Base-by-base conservation (phyloP, 2,329 filamentous ascomycete genomes). In the Aspergillus neoniger region DNA sequence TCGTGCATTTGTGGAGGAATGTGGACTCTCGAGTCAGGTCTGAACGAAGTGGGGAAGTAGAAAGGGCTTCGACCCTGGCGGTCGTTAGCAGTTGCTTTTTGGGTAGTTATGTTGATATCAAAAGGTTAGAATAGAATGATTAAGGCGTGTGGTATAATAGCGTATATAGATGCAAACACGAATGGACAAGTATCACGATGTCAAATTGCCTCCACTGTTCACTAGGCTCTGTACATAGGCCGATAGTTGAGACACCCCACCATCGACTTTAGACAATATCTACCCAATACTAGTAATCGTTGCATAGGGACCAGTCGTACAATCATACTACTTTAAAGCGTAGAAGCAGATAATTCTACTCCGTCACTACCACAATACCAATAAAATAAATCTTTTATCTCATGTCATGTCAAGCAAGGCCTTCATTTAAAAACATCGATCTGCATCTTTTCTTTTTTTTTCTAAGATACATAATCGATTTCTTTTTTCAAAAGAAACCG, bases 1-100 rank as follows among this genome's bases (percentile, higher is more conserved):
- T 70, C 69, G 60, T 79, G 77, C 72, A 67, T 77, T 56, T 79
- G 77, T 64, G 76, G 76, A 30, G 77, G 76, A 5, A 72, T 76
- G 70, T 79, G 76, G 76, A 68, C 71, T 48, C 57, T 77, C 43
- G 76, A 77, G 65, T 55, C 64, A 70, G 68, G 28, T 19, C 43
- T 55, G 62, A 58, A 39, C 54, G 51, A 50, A 52, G 25, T 50
- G 57, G 57, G 52, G 7, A 50, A 32, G 12, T 50, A 28, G 25
- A 28, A 28, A 50, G 52, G 14, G 10, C 23, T 30, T 4, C n/a
- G 36, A 36, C 49, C 41, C 54, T 57, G 44, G 56, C 30, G 51
- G 59, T 59, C 12, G 44, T 53, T 58, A 55, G 41, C 56, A 8
- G 44, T 53, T 57, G 55, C 36, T 38, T 50, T 58, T 50, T 58